Percentiles rank a stretch among this genome's conserved stretches.
These are phyloP conservation scores for Infundibulicybe gibba DNA, from an alignment of 768 basidiomycete genomes.

Conservation along the genomic window DNA sequence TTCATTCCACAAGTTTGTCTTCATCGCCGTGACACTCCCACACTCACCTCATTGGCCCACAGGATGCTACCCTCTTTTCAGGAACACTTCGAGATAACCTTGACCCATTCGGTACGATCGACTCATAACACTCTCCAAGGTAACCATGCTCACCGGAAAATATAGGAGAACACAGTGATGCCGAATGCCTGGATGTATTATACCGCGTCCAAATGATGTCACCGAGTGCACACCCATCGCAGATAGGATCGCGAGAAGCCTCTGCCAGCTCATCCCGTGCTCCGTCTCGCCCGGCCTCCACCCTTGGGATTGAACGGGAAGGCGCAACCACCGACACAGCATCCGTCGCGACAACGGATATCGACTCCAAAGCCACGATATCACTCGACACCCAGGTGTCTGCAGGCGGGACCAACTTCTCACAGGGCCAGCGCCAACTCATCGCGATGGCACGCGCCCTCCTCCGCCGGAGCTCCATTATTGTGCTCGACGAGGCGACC, in stretches of 20 bases:
- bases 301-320: conserved; percentile 33
- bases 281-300: conserved; percentile 39
- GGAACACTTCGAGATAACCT: conserved; percentile 75
- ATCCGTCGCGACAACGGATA: conserved; percentile 46
- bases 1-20: conserved; percentile 63
- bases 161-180: conserved; percentile 71
- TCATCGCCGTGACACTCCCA: not conserved
- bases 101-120: conserved; percentile 60
- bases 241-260: conserved; percentile 44
- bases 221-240: conserved; percentile 44
- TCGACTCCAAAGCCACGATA: conserved; percentile 53
- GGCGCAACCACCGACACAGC: conserved; percentile 35
- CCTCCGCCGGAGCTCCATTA: conserved; percentile 65
- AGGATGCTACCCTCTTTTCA: conserved; percentile 76
- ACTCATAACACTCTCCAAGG: not conserved
- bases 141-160: no score
- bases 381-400: conserved; percentile 78
- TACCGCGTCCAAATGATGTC: conserved; percentile 76
- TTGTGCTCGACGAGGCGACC: conserved; percentile 81
- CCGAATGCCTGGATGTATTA: conserved; percentile 77
- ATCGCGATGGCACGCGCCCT: conserved; percentile 85
- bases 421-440: conserved; percentile 86
- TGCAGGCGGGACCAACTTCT: conserved; percentile 87
- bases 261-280: conserved; percentile 42
- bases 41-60: not conserved